Conservation (phyloP, 257 asterid genomes). For the Jacaranda copaia region DNA sequence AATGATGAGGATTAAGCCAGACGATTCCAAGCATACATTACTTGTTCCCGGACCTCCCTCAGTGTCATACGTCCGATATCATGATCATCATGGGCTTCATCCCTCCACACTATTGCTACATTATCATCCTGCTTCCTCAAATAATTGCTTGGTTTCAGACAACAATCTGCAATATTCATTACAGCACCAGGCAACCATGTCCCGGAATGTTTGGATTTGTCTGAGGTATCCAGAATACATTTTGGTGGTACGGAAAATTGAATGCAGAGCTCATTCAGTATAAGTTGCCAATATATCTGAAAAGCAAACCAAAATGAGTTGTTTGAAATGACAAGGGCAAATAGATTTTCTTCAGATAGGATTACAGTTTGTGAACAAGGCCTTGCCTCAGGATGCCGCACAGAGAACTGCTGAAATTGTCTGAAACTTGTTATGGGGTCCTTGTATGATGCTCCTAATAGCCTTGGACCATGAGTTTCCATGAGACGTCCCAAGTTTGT, state of each 20-base stretch:
- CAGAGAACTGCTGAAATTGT: conserved; percentile 76
- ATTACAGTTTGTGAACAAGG: conserved; percentile 27
- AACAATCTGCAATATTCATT: conserved; percentile 85
- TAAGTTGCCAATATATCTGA: conserved; percentile 81
- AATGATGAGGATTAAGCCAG: conserved; percentile 24
- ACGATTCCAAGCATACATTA: conserved; percentile 68
- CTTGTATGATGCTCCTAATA: conserved; percentile 66
- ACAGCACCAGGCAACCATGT: conserved; percentile 90
- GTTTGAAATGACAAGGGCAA: neutral
- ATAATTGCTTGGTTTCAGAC: conserved; percentile 60
- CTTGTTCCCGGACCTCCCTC: conserved; percentile 85
- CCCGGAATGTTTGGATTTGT: conserved; percentile 69
- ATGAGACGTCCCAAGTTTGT: conserved; percentile 89
- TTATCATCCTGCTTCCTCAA: conserved; percentile 65
- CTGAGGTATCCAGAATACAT: conserved; percentile 72
- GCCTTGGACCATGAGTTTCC: conserved; percentile 81
- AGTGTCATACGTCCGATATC: conserved; percentile 58
- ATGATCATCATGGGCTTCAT: conserved; percentile 67
- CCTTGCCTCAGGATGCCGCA: conserved; percentile 81
- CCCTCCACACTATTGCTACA: conserved; percentile 83
- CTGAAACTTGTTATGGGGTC: conserved; percentile 81
- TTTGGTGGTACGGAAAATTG: conserved; percentile 63
- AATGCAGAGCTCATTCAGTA: conserved; percentile 68
- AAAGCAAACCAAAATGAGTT: neutral
- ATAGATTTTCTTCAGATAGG: conserved; percentile 15